Evolutionary conservation across 2,329 filamentous ascomycete genomes (phyloP), one percentile per base, ranked within the genome.

Genomic region (Mycosphaerella sp.): DNA sequence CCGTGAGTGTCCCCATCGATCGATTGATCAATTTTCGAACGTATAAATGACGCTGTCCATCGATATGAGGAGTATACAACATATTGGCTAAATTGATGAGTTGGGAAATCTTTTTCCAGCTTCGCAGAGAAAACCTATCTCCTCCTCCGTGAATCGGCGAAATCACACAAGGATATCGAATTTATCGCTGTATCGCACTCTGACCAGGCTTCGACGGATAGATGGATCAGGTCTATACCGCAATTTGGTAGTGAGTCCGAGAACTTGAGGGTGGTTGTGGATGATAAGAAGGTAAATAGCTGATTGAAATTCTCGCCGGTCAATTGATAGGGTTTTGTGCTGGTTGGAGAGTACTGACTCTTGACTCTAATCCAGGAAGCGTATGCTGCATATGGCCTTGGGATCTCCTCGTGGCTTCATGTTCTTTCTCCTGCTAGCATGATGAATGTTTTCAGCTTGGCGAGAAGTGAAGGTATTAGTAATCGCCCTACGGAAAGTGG

Each of bases 111-210:
- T 13, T 35, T 35, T 6, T 16, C 12, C 45, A 49, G 45, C 9
- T 87, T 85, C 85, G 76, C 66, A 3, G 66, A 68, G 50, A 66
- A 67, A 44, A 67, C 66, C 7, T 66, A 85, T 67, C 73, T 73
- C 49, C 60, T 64, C 28, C 71, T 86, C 27, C 74, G 79, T 40
- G 66, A 72, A 39, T 65, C 80, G 51, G 81, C 81, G 12, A 68
- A 70, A 35, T 61, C 70, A 30, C 68, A 83, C 64, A 69, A 70
- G 9, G 66, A 72, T 18, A 66, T 82, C 9, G 71, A 76, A 61
- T 84, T 79, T 70, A 66, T 85, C 44, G 82, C 82, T 41, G 71
- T 86, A 13, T 84, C 81, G 4, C 82, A 86, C 67, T 81, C 76
- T 10, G 73, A 73, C 6, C 61, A 70, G 17, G 67, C 71, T 25